Base-by-base conservation (phyloP, 176 grass and related monocot species). In the Juncus effusus region DNA sequence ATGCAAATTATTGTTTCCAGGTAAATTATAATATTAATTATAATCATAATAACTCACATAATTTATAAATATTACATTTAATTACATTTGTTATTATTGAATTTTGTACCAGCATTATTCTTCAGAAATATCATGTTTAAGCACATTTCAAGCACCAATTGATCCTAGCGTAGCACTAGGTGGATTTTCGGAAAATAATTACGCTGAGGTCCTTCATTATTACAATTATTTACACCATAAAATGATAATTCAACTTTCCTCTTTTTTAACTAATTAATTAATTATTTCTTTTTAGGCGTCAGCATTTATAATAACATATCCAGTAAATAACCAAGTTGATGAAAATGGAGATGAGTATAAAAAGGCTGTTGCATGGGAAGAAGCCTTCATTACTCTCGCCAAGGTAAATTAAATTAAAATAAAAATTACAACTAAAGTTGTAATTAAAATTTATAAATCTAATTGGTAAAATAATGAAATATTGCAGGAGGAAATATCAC, bases 1-100 rank as follows among this genome's bases (percentile, higher is more conserved):
- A 97, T 80, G 85, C 83, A 66, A 79, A 84, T 54, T 97, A 89
- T 52, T 97, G 94, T 79, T 97, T 97, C 69, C 74, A 97, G 88
- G 94, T 92, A 82, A 77, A 56, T 66, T 6, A 44, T 11, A 40
- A 62, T 40, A 11, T 10, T 61, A 74, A 38, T 76, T 80, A 72
- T 52, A 72, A 45, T 41, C 37, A 64, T 2, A 56, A 14, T n/a
- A 13, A 5, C n/a, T 68, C 3, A 57, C 38, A 58, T 42, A 40
- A 59, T 45, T 7, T 52, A 45, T 72, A 16, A 54, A 15, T 28
- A 28, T 28, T 28, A 71, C 14, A 40, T 42, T 13, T 60, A 36
- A 60, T 13, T 60, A 36, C 42, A 69, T 53, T 51, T 51, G 14
- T 13, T 19, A 15, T 40, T 42, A 53, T 51, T 50, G 7, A 71